A percentile compares a stretch with the other conserved stretches of the same genome.
Conservation (phyloP, 2,329 filamentous ascomycete species). For the Coniochaeta sp. region DNA sequence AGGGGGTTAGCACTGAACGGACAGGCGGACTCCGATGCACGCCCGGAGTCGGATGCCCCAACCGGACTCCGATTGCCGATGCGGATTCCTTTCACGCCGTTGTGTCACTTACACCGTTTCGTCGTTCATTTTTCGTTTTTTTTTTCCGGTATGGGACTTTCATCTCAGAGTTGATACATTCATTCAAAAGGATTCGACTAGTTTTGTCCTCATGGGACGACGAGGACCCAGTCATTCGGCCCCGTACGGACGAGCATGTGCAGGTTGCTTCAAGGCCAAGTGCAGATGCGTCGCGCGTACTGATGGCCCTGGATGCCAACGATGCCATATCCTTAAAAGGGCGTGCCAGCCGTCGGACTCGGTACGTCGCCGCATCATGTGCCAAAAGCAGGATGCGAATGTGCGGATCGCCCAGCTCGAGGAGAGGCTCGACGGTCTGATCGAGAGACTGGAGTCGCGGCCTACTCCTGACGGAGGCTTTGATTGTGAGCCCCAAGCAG, state of each 20-base stretch:
- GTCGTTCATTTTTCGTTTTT: too few relatives aligned
- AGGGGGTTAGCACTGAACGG: too few relatives aligned
- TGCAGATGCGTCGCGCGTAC: constrained; percentile 13
- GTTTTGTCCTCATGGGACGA: background rate
- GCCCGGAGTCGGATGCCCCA: too few relatives aligned
- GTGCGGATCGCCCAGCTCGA: constrained; percentile 26
- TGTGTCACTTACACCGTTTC: too few relatives aligned
- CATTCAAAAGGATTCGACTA: too few relatives aligned
- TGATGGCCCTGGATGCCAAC: constrained; percentile 11
- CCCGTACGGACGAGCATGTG: constrained; percentile 14
- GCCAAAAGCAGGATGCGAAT: constrained; percentile 18
- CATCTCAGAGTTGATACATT: too few relatives aligned
- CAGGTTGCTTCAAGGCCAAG: constrained; percentile 16
- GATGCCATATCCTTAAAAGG: constrained; percentile 27
- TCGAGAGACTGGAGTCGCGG: constrained; percentile 4
- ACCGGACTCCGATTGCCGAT: too few relatives aligned
- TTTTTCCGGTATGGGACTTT: too few relatives aligned
- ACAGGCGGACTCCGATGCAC: too few relatives aligned
- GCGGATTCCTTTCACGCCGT: too few relatives aligned
- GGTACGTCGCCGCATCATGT: constrained; percentile 19
- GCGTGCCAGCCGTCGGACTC: constrained; percentile 24
- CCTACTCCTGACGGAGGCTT: too few relatives aligned
- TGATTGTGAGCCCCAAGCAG: too few relatives aligned
- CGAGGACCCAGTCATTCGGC: background rate
- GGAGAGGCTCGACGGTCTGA: constrained; percentile 22